A percentile compares a stretch with the other conserved stretches of the same genome.
Conservation (phyloP, 2,329 filamentous ascomycete genomes). For the Trichoderma atroviride region DNA sequence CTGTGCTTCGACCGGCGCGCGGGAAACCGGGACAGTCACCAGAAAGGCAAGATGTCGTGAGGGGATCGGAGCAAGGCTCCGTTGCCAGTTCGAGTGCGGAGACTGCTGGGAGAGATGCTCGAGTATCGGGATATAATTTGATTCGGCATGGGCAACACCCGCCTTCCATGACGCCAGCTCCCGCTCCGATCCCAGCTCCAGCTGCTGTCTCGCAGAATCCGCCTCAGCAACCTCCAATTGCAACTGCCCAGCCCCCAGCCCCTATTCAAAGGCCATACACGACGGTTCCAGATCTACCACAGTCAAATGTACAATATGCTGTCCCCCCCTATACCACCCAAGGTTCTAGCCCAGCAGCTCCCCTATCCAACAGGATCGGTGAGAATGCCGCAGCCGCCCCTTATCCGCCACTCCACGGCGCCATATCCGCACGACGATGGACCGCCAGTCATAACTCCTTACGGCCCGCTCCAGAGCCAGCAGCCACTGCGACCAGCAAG, state of each 20-base stretch:
- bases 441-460: neutral
- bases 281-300: neutral
- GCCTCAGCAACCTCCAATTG: neutral
- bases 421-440: constrained; percentile 25
- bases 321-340: neutral
- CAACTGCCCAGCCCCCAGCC: constrained; percentile 1
- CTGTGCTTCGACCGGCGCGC: constrained; percentile 29
- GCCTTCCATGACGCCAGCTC: constrained; percentile 19
- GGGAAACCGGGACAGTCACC: constrained; percentile 22
- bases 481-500: constrained; percentile 26
- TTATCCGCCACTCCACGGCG: constrained; percentile 6
- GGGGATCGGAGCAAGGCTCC: neutral
- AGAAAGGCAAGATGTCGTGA: neutral
- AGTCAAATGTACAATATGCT: neutral
- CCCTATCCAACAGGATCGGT: constrained; percentile 13
- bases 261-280: constrained; percentile 15
- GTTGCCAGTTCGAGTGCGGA: neutral
- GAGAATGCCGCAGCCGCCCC: constrained; percentile 1
- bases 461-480: constrained; percentile 10
- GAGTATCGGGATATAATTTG: neutral
- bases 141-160: constrained; percentile 22
- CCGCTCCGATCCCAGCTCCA: neutral
- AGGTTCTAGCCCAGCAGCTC: neutral
- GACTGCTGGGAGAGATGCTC: neutral
- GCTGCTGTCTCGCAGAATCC: neutral